phyloP scores from a whole-genome alignment of 1,284 basidiomycete species.

The Sporisorium iseilematis-ciliati region DNA sequence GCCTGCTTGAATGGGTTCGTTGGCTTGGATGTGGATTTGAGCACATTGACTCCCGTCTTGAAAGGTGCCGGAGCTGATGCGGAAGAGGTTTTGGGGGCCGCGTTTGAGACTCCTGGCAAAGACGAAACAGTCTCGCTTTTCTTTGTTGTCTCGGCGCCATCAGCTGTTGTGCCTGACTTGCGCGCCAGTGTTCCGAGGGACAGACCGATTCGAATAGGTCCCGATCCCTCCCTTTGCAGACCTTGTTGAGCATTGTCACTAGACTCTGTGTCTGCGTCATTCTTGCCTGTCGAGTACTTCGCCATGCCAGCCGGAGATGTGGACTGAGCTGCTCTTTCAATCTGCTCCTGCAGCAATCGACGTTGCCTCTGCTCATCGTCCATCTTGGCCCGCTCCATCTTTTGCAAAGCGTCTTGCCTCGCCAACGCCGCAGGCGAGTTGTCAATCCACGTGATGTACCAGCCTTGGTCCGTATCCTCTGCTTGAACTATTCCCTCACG shows the following conservation, averaged over 20 bases:
- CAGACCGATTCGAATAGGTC: slow-evolving; percentile 56
- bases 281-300: not conserved
- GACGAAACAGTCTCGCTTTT: not conserved
- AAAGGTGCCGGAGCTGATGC: slow-evolving; percentile 18
- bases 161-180: not conserved
- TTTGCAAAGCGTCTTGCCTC: slow-evolving; percentile 88
- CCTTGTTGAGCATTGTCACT: slow-evolving; percentile 32
- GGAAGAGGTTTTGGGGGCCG: not conserved
- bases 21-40: slow-evolving; percentile 48
- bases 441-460: slow-evolving; percentile 97
- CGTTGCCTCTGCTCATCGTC: slow-evolving; percentile 96
- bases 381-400: slow-evolving; percentile 89
- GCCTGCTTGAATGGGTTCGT: slow-evolving; percentile 36
- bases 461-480: slow-evolving; percentile 97
- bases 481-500: slow-evolving; percentile 88
- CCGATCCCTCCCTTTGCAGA: slow-evolving; percentile 31
- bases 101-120: not conserved
- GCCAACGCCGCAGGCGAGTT: slow-evolving; percentile 92
- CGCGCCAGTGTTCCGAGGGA: slow-evolving; percentile 19
- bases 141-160: not conserved
- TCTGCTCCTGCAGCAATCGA: slow-evolving; percentile 90
- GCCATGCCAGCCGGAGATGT: slow-evolving; percentile 60
- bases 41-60: slow-evolving; percentile 49
- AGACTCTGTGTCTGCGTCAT: not conserved
- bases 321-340: slow-evolving; percentile 78